These are phyloP conservation scores for Tritrichomonas foetus DNA, from an alignment of 208 protist species.

Conservation along the genomic window DNA sequence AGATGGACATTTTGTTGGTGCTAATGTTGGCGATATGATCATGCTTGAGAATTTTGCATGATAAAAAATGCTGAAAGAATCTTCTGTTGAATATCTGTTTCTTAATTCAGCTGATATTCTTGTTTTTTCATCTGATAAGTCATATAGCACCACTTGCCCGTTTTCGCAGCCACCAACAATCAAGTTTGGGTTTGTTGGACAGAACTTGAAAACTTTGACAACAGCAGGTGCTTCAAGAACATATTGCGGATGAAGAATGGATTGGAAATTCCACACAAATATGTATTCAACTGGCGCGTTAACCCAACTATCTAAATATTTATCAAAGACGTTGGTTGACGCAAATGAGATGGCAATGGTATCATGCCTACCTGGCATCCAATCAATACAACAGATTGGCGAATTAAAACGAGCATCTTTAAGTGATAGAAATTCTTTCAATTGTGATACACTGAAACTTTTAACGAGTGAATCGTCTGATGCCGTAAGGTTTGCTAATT, in stretches of 20 bases:
- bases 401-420: constrained; percentile 2
- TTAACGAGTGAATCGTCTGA: neutral
- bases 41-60: neutral
- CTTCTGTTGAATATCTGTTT: constrained; percentile 36
- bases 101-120: neutral
- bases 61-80: neutral
- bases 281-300: neutral
- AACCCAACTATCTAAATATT: neutral
- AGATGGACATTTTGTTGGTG: neutral
- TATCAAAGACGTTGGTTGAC: neutral
- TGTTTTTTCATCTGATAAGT: constrained; percentile 27
- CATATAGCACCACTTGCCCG: neutral
- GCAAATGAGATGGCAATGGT: neutral
- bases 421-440: neutral
- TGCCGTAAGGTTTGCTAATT: neutral
- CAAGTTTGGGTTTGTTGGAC: neutral
- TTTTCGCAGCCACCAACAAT: neutral
- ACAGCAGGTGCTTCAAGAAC: neutral
- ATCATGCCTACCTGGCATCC: neutral
- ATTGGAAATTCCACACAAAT: constrained; percentile 20
- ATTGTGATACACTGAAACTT: neutral
- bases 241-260: constrained; percentile 31
- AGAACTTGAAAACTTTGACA: neutral
- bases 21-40: neutral
- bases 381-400: neutral